These are phyloP conservation scores for Hymenoscyphus linearis DNA, from an alignment of 2,329 filamentous ascomycete species.

Conservation along the genomic window DNA sequence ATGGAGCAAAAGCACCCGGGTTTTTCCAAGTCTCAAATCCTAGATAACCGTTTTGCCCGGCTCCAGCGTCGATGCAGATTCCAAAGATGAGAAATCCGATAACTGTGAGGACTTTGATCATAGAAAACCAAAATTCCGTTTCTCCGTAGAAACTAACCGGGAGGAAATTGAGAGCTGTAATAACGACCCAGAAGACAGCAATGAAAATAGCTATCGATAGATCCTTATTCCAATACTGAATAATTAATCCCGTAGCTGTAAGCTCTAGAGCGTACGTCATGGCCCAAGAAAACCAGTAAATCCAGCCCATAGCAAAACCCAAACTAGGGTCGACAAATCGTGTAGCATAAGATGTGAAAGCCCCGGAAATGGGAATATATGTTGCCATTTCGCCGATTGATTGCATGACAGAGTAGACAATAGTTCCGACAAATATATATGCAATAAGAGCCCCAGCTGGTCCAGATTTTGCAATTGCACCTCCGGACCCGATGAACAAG, in stretches of 20 bases:
- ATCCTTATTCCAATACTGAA: conserved; percentile 64
- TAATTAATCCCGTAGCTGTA: conserved; percentile 66
- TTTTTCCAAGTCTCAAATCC: conserved; percentile 67
- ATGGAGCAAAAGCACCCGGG: conserved; percentile 63
- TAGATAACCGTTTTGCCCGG: conserved; percentile 62
- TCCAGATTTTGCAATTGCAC: conserved; percentile 56
- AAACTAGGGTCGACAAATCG: conserved; percentile 69
- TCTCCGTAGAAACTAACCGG: conserved; percentile 71
- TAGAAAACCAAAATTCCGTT: conserved; percentile 73
- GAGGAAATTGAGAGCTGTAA: conserved; percentile 64
- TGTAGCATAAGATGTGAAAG: conserved; percentile 70
- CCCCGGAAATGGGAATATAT: conserved; percentile 70
- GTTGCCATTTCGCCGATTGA: conserved; percentile 69
- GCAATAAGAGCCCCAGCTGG: conserved; percentile 63
- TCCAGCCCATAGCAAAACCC: conserved; percentile 76
- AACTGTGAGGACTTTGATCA: conserved; percentile 71
- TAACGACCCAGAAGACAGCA: conserved; percentile 65
- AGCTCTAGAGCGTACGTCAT: conserved; percentile 70
- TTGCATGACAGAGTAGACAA: conserved; percentile 73
- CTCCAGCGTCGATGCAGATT: conserved; percentile 70
- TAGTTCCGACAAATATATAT: conserved; percentile 63
- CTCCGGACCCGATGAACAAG: conserved; percentile 64
- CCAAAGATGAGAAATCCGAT: conserved; percentile 71
- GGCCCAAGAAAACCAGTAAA: conserved; percentile 77
- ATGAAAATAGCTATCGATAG: conserved; percentile 69